Evolutionary conservation across 2,329 filamentous ascomycete genomes (phyloP).

Genomic region (Diplodia corticola): DNA sequence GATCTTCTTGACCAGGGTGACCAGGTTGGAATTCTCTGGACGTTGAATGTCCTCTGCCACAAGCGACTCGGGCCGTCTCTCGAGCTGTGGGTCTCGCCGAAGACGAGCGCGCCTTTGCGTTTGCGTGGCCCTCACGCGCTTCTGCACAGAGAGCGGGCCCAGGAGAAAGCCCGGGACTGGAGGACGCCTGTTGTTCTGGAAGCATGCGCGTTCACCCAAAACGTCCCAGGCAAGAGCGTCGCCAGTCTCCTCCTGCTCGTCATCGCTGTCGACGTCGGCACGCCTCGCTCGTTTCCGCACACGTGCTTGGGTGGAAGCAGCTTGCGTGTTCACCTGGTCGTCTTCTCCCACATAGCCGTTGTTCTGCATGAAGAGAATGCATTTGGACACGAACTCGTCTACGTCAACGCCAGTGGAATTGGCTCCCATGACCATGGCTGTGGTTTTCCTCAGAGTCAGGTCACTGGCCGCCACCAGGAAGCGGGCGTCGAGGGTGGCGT

Average conservation of each 20-base stretch:
- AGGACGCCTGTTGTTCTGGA: constrained; percentile 72
- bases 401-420: constrained; percentile 76
- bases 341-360: constrained; percentile 53
- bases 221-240: constrained; percentile 85
- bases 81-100: constrained; percentile 30
- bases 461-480: constrained; percentile 80
- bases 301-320: constrained; percentile 53
- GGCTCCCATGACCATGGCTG: constrained; percentile 72
- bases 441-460: constrained; percentile 74
- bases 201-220: constrained; percentile 74
- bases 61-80: constrained; percentile 21
- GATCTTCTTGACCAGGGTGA: constrained; percentile 75
- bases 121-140: constrained; percentile 69
- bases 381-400: constrained; percentile 89
- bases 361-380: constrained; percentile 78
- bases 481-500: constrained; percentile 88
- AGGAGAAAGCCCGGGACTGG: constrained; percentile 80
- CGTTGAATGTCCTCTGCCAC: constrained; percentile 72
- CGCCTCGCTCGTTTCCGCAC: constrained; percentile 48
- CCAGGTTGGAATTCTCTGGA: constrained; percentile 78
- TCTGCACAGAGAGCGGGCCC: constrained; percentile 85
- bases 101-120: constrained; percentile 71
- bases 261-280: constrained; percentile 54
- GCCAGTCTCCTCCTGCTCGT: constrained; percentile 66
- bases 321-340: constrained; percentile 50